Evolutionary conservation across 1,139 yeast species (phyloP), one percentile per base, ranked within the genome.

Genomic region (Yueomyces sp.): DNA sequence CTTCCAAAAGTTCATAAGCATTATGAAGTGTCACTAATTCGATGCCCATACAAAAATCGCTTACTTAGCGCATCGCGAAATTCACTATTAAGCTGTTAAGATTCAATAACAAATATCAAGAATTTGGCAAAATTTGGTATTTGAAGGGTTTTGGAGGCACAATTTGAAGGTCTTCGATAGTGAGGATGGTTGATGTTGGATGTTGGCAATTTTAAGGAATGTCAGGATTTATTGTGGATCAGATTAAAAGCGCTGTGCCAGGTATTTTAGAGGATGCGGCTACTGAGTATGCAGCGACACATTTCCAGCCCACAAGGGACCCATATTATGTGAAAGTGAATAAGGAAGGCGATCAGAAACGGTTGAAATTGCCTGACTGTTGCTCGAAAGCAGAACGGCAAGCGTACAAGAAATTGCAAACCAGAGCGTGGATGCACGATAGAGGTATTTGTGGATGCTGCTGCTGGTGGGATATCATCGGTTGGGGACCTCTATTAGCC

Each of bases 401-500:
- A 54, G 64, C 72, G 9, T 87, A 93, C 93, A 81, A 78, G 55
- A 64, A 61, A 37, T 68, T 87, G n/a, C 89, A 81, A 54, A 69
- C 65, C 41, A 70, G 74, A 49, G 96, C 96, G 0, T 89, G 96
- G 96, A 57, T 71, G 6, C 89, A 87, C 55, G 97, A 89, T 58
- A 72, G 75, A 51, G 83, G 94, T 56, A 61, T 72, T 37, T 68
- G 84, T 52, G 94, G 94, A 1, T 81, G 89, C 50, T 81, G 55
- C 81, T 91, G 33, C 64, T 83, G 56, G 87, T 82, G 63, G 67
- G 85, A 56, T 89, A 48, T 94, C 1, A 52, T 84, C 27, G 96
- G 96, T 0, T 62, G 80, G 54, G 89, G 81, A 0, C 87, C 93
- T 1, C 42, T 81, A 19, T 71, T 78, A 36, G 75, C 82, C 2